phyloP scores from a whole-genome alignment of 208 protist species.

The Leishmania braziliensis region DNA sequence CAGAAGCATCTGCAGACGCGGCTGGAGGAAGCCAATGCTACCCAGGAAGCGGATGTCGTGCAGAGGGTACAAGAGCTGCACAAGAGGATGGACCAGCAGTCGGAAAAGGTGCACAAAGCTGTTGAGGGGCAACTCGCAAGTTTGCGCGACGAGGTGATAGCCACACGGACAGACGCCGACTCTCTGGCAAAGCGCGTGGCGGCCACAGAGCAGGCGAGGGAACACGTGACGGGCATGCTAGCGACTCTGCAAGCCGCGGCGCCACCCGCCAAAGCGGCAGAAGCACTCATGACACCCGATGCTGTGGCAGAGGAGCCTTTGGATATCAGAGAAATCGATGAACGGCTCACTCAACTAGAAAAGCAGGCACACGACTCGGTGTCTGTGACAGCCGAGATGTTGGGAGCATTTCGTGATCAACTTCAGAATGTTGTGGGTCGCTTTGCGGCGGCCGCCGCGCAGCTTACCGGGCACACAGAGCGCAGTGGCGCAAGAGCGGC shows the following conservation, averaged over 20 bases:
- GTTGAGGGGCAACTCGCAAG: constrained; percentile 9
- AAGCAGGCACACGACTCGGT: constrained; percentile 23
- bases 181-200: constrained; percentile 7
- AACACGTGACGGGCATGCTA: background rate
- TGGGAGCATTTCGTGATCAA: constrained; percentile 37
- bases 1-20: constrained; percentile 13
- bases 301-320: constrained; percentile 7
- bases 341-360: constrained; percentile 22
- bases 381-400: constrained; percentile 35
- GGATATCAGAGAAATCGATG: constrained; percentile 15
- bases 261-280: background rate
- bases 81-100: constrained; percentile 12
- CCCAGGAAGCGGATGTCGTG: constrained; percentile 4
- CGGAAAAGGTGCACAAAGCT: background rate
- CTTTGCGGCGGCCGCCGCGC: constrained; percentile 34
- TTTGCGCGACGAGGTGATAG: constrained; percentile 3
- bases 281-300: background rate
- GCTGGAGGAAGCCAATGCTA: constrained; percentile 17
- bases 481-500: background rate
- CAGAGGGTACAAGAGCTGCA: background rate
- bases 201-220: background rate
- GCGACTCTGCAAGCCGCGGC: background rate
- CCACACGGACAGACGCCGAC: constrained; percentile 2
- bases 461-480: background rate
- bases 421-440: constrained; percentile 51